Percentiles rank a stretch among this genome's conserved stretches.
Evolutionary conservation across 164 flowering plant genomes (phyloP).

Genomic region (Vitis rotundifolia): DNA sequence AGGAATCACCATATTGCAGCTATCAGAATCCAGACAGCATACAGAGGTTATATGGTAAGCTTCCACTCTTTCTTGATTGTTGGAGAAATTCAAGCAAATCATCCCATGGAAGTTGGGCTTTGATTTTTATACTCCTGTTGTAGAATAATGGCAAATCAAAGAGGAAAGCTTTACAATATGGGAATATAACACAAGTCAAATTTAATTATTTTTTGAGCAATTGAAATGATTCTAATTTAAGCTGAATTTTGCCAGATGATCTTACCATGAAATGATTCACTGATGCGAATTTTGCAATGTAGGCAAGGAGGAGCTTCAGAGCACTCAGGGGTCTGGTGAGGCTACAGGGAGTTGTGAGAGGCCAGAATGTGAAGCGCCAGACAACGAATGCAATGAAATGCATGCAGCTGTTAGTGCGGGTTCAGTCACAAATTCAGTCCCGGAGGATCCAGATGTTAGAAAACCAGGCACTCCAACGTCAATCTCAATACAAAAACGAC

Average conservation of each 20-base stretch:
- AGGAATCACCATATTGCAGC: conserved; percentile 62
- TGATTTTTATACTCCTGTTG: not conserved
- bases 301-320: conserved; percentile 92
- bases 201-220: not conserved
- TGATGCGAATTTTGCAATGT: conserved; percentile 2
- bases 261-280: too few species aligned
- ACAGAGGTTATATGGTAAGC: conserved; percentile 81
- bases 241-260: too few species aligned
- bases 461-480: conserved; percentile 59
- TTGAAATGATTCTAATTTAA: too few species aligned
- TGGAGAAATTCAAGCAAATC: not conserved
- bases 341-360: conserved; percentile 88
- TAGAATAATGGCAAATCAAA: not conserved
- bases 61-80: not conserved
- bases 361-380: conserved; percentile 85
- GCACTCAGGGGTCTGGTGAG: conserved; percentile 89
- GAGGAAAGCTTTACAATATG: not conserved
- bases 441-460: conserved; percentile 85
- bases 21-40: conserved; percentile 84
- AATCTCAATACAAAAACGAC: conserved; percentile 45
- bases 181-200: not conserved
- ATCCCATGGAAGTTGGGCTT: not conserved
- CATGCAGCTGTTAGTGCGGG: conserved; percentile 83
- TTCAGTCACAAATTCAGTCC: conserved; percentile 86
- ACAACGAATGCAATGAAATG: conserved; percentile 85